Evolutionary conservation across 306 rosid species (phyloP).

Genomic region (Vigna nakashimae): DNA sequence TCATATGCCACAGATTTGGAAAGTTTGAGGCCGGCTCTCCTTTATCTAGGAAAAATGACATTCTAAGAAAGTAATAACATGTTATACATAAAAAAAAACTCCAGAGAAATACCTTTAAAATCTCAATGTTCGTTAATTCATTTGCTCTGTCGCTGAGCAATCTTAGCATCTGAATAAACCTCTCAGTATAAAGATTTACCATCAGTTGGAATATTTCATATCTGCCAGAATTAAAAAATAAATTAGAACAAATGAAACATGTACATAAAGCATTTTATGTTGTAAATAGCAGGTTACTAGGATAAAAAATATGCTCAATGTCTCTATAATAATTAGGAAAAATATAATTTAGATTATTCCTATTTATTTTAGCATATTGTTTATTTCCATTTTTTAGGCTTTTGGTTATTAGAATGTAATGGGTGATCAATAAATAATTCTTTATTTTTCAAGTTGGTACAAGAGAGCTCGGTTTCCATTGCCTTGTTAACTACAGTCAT

Average conservation of each 20-base stretch:
- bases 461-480: too few relatives aligned
- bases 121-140: conserved; percentile 89
- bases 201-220: conserved; percentile 95
- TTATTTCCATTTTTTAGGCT: too few relatives aligned
- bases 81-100: conserved; percentile 37
- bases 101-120: conserved; percentile 74
- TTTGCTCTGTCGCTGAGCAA: conserved; percentile 90
- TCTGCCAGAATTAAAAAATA: conserved; percentile 61
- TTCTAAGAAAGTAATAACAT: conserved; percentile 12
- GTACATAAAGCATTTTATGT: background rate
- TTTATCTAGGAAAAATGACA: conserved; percentile 20
- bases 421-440: too few relatives aligned
- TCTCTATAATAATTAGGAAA: too few relatives aligned
- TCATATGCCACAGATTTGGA: conserved; percentile 20
- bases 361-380: too few relatives aligned
- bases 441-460: too few relatives aligned
- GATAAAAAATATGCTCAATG: too few relatives aligned
- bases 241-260: conserved; percentile 39
- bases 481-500: too few relatives aligned
- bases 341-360: too few relatives aligned
- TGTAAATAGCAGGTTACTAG: too few relatives aligned
- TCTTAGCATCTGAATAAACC: conserved; percentile 98
- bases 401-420: too few relatives aligned
- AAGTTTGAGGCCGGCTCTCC: conserved; percentile 9
- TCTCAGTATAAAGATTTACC: conserved; percentile 96